Evolutionary conservation across 306 rosid species (phyloP).

Genomic region (Ziziphus jujuba): DNA sequence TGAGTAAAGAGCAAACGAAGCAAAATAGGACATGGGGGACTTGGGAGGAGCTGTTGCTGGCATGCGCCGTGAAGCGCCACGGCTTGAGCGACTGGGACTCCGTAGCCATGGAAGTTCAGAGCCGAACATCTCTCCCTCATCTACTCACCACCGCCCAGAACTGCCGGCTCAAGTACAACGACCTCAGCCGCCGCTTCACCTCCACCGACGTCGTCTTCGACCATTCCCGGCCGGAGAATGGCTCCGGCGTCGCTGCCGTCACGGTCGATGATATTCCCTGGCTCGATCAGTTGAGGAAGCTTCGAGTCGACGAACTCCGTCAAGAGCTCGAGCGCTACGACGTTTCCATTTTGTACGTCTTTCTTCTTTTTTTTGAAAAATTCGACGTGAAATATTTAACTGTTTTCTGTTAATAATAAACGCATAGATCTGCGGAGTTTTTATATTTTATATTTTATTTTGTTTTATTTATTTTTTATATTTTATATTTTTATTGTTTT

Average conservation of each 20-base stretch:
- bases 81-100: conserved; percentile 70
- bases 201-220: conserved; percentile 29
- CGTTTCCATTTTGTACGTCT: conserved; percentile 61
- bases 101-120: conserved; percentile 64
- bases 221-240: neutral
- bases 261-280: conserved; percentile 54
- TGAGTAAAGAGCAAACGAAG: neutral
- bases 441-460: neutral
- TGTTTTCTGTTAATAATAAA: conserved; percentile 3
- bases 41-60: conserved; percentile 74
- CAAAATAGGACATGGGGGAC: conserved; percentile 58
- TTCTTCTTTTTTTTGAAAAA: neutral
- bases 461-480: neutral
- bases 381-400: too few species aligned
- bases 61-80: conserved; percentile 72
- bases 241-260: neutral
- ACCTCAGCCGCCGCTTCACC: conserved; percentile 63
- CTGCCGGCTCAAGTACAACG: conserved; percentile 62
- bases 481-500: too few species aligned
- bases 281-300: conserved; percentile 64
- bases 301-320: conserved; percentile 70
- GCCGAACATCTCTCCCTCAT: conserved; percentile 50
- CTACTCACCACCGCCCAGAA: conserved; percentile 52
- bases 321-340: conserved; percentile 65
- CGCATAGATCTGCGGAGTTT: conserved; percentile 31